Evolutionary conservation across 176 grass and related monocot species (phyloP), one percentile per base, ranked within the genome.

Genomic region (Metroxylon sagu): DNA sequence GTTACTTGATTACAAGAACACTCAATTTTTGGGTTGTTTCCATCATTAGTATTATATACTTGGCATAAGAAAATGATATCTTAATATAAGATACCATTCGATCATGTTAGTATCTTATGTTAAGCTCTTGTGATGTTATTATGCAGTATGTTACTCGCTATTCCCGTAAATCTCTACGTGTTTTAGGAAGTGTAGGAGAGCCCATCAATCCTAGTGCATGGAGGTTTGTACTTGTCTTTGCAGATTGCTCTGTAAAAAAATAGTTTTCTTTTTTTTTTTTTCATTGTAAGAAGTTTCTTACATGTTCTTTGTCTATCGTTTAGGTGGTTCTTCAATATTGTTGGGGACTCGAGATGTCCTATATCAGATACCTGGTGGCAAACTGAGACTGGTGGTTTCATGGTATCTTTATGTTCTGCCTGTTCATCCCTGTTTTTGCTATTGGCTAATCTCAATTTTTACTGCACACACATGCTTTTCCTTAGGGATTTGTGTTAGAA

Each of bases 331-430:
- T 98, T 77, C 72, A 73, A 92, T 85, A 79, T 92, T 81, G 68
- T 92, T 23, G 87, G 87, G 10, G 76, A 98, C 35, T 78, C 87
- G 48, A 70, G 76, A 76, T 88, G 93, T 60, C 87, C 87, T 50
- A 92, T 98, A 91, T 92, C 93, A 67, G 93, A 98, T 50, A 98
- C 93, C 51, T 98, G 87, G 93, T 98, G 93, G 93, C 93, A 98
- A 81, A 98, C 93, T 77, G 93, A 98, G 78, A 92, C 93, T 27
- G 93, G 93, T 62, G 93, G 93, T 54, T 92, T 98, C 76, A 98
- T 98, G 93, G 93, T 98, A 75, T 78, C 56, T 81, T 18, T 26
- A 19, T 59, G n/a, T n/a, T 69, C 50, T 23, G 31, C 39, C 30
- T 19, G 35, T 14, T 43, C 35, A 14, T 43, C 10, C 35, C 12